These are phyloP conservation scores for Hypoxylon sp. DNA, from an alignment of 2,329 filamentous ascomycete genomes.

Conservation along the genomic window DNA sequence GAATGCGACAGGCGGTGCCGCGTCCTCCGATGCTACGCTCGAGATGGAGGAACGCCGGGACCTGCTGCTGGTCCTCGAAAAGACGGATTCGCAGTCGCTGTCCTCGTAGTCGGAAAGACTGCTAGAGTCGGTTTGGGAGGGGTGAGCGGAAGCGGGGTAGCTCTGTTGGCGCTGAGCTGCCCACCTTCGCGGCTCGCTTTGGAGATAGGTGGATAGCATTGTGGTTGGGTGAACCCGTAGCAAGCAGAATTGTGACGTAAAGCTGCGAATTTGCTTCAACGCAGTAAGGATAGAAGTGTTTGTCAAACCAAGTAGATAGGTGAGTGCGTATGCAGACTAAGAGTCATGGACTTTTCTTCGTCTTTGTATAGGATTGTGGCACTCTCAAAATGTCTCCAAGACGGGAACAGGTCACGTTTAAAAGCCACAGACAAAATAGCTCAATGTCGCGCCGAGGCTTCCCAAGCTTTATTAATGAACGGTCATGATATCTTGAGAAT, in stretches of 20 bases:
- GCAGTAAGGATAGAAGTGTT: slow-evolving; percentile 17
- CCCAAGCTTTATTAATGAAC: slow-evolving; percentile 35
- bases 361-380: slow-evolving; percentile 29
- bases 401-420: slow-evolving; percentile 28
- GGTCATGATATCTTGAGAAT: slow-evolving; percentile 39
- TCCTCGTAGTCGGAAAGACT: slow-evolving; percentile 34
- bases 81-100: slow-evolving; percentile 44
- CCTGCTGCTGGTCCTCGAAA: slow-evolving; percentile 41
- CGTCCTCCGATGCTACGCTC: slow-evolving; percentile 47
- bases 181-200: slow-evolving; percentile 49
- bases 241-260: slow-evolving; percentile 27
- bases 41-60: slow-evolving; percentile 51
- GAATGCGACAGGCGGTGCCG: slow-evolving; percentile 34
- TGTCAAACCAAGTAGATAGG: slow-evolving; percentile 9
- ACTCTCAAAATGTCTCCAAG: slow-evolving; percentile 8
- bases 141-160: slow-evolving; percentile 34
- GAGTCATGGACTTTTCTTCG: slow-evolving; percentile 6
- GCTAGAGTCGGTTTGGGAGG: slow-evolving; percentile 29
- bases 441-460: slow-evolving; percentile 40
- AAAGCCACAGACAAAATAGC: slow-evolving; percentile 40
- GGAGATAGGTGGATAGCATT: slow-evolving; percentile 50
- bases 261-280: slow-evolving; percentile 26
- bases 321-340: slow-evolving; percentile 1
- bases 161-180: slow-evolving; percentile 40
- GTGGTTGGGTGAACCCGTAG: slow-evolving; percentile 17